Conservation (phyloP, 139 green algal genomes). For the Coelastrella sp. region DNA sequence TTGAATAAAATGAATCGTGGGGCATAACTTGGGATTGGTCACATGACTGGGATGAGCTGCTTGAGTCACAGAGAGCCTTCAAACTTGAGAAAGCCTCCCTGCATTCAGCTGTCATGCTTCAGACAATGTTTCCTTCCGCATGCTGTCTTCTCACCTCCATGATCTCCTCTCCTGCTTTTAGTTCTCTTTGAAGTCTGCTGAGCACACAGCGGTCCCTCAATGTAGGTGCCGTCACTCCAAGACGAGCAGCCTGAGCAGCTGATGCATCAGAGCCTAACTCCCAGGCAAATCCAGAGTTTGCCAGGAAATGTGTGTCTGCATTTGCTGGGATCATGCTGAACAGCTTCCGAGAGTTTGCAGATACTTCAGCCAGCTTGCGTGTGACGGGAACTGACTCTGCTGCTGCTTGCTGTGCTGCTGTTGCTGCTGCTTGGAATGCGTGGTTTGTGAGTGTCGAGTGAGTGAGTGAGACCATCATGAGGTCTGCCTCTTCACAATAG, state of each 20-base stretch:
- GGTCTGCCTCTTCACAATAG: slow-evolving; percentile 2
- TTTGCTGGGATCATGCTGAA: background rate
- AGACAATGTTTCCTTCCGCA: background rate
- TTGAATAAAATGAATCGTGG: no score
- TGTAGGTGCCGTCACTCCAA: background rate
- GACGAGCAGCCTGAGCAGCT: background rate
- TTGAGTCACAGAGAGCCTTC: no score
- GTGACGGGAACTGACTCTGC: background rate
- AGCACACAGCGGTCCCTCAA: background rate
- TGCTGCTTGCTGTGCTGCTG: background rate
- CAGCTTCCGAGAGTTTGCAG: background rate
- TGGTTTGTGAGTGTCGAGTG: slow-evolving; percentile 12
- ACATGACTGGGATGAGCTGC: no score
- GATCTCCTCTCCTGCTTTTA: background rate
- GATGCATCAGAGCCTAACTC: background rate
- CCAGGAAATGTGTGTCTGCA: background rate
- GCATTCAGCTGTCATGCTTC: no score
- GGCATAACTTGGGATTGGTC: no score
- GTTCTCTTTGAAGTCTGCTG: background rate
- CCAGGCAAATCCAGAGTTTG: slow-evolving; percentile 6
- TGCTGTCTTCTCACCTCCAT: background rate
- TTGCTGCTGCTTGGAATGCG: background rate
- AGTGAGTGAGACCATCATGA: background rate
- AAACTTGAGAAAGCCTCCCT: no score
- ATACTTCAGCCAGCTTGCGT: background rate